These are phyloP conservation scores for Yueomyces sp. DNA, from an alignment of 805 yeast genomes.

Conservation along the genomic window DNA sequence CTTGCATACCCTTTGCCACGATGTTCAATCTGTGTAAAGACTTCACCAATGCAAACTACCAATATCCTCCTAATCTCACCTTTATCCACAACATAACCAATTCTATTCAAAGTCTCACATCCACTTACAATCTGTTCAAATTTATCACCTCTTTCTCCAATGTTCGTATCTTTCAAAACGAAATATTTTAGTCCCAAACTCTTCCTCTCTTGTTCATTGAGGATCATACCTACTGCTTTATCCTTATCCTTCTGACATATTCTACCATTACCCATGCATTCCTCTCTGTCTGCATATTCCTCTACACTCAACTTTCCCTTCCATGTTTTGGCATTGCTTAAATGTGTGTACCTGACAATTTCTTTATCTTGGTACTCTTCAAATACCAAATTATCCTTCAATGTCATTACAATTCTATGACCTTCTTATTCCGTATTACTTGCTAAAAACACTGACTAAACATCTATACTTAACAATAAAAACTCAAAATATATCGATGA, in stretches of 20 bases:
- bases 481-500: too few relatives aligned
- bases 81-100: constrained; percentile 21
- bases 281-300: constrained; percentile 27
- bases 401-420: too few relatives aligned
- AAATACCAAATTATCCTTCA: constrained; percentile 2
- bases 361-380: constrained; percentile 21
- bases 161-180: constrained; percentile 17
- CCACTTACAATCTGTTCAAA: constrained; percentile 27
- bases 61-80: constrained; percentile 18
- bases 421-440: too few relatives aligned
- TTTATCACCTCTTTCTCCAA: constrained; percentile 9
- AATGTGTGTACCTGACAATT: constrained; percentile 25
- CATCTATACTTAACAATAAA: too few relatives aligned
- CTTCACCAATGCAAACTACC: constrained; percentile 43
- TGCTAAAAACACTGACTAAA: too few relatives aligned
- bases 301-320: constrained; percentile 20
- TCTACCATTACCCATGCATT: constrained; percentile 18
- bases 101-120: constrained; percentile 29
- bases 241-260: constrained; percentile 12
- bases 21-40: constrained; percentile 34
- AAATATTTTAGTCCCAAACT: constrained; percentile 26
- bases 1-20: constrained; percentile 47
- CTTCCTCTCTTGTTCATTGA: constrained; percentile 7
- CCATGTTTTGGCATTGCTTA: constrained; percentile 24
- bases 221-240: constrained; percentile 5